Evolutionary conservation across 2,329 filamentous ascomycete species (phyloP).

Genomic region (Diaporthe australafricana): DNA sequence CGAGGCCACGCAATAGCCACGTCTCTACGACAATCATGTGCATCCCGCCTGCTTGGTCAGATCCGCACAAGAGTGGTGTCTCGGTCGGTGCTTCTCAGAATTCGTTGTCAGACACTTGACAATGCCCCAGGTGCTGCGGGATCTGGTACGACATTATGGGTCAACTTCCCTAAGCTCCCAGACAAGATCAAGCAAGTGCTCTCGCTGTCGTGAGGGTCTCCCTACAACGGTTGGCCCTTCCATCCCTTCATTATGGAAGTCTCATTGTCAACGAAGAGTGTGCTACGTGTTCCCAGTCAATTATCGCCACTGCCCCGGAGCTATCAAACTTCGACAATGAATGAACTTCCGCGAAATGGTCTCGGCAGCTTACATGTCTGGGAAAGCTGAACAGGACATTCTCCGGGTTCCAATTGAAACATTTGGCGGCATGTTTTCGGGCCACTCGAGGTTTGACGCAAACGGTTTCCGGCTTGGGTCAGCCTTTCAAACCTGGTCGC

Average conservation of each 20-base stretch:
- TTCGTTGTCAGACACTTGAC: neutral
- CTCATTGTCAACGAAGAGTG: slow-evolving; percentile 4
- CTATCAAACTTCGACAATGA: neutral
- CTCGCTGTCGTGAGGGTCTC: neutral
- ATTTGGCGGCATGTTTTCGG: slow-evolving; percentile 4
- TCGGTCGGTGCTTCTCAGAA: neutral
- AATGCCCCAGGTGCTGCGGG: neutral
- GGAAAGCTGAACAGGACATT: neutral
- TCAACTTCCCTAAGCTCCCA: neutral
- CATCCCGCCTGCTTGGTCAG: slow-evolving; percentile 10
- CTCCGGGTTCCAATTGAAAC: slow-evolving; percentile 15
- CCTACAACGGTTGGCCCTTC: neutral
- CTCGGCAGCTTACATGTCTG: slow-evolving; percentile 17
- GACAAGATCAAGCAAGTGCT: neutral
- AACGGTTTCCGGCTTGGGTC: neutral
- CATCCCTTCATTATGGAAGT: neutral
- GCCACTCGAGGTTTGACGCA: slow-evolving; percentile 15
- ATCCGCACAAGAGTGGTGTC: slow-evolving; percentile 1
- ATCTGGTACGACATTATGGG: neutral
- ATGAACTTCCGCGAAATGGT: slow-evolving; percentile 4
- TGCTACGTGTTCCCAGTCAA: slow-evolving; percentile 13
- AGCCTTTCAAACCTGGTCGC: neutral
- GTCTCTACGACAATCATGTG: neutral
- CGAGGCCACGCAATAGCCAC: slow-evolving; percentile 22
- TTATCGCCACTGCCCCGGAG: neutral